phyloP scores from a whole-genome alignment of 352 stramenopile genomes.

The Saprolegnia diclina region DNA sequence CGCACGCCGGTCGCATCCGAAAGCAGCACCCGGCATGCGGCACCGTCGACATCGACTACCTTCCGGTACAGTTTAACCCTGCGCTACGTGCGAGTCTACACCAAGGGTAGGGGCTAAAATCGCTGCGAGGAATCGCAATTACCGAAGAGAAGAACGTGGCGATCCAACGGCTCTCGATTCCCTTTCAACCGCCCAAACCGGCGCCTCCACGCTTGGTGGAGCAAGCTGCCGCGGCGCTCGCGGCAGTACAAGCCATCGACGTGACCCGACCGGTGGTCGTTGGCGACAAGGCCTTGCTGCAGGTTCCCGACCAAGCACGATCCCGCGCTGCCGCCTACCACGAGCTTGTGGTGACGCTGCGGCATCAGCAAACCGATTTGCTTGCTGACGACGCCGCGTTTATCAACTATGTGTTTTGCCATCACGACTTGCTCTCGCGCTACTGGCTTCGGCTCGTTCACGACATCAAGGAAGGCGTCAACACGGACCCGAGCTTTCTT shows the following conservation, averaged over 20 bases:
- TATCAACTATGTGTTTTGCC: slow-evolving; percentile 16
- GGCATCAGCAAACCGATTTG: background rate
- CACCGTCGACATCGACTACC: slow-evolving; percentile 13
- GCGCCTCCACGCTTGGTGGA: background rate
- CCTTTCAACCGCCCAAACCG: background rate
- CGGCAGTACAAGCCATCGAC: background rate
- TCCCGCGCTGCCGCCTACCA: background rate
- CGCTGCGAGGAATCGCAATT: slow-evolving; percentile 23
- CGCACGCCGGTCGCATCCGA: slow-evolving; percentile 13
- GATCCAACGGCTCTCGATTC: slow-evolving; percentile 10
- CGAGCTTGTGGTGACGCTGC: background rate
- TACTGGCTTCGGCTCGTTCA: slow-evolving; percentile 19
- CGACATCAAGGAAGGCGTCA: slow-evolving; percentile 11
- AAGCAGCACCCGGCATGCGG: background rate
- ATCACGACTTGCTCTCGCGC: slow-evolving; percentile 11
- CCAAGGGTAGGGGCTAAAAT: slow-evolving; percentile 8
- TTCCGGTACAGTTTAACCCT: background rate
- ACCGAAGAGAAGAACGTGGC: slow-evolving; percentile 12
- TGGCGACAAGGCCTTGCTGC: background rate
- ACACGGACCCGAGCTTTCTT: background rate
- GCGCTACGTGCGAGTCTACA: background rate
- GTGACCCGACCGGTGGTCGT: background rate
- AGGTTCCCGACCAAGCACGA: background rate
- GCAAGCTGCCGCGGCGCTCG: background rate
- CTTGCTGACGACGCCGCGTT: background rate